A percentile compares a stretch with the other conserved stretches of the same genome.
phyloP scores from a whole-genome alignment of 208 protist species.

The Acanthamoeba triangularis region DNA sequence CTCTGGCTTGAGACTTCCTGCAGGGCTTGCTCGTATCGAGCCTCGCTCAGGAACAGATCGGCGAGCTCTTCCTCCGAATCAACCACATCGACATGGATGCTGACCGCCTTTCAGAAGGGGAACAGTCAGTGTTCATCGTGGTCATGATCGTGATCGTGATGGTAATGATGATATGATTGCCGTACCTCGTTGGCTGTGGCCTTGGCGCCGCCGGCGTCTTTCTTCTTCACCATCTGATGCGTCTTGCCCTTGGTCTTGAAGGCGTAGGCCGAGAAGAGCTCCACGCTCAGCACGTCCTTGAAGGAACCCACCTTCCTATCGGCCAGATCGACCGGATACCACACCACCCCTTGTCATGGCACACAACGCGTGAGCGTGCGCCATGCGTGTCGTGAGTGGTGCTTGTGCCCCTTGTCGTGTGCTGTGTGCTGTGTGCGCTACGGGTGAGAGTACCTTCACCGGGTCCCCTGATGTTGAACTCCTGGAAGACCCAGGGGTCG shows the following conservation, averaged over 20 bases:
- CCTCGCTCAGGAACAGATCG: slow-evolving; percentile 18
- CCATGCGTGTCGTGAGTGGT: background rate
- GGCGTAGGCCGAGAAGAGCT: slow-evolving; percentile 29
- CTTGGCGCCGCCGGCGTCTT: background rate
- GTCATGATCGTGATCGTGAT: background rate
- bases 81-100: background rate
- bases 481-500: slow-evolving; percentile 24
- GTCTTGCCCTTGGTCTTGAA: slow-evolving; percentile 63
- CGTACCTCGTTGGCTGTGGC: background rate
- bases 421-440: no score
- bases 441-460: slow-evolving; percentile 17
- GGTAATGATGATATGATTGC: no score
- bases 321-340: slow-evolving; percentile 46
- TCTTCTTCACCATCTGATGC: slow-evolving; percentile 58
- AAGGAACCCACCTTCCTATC: slow-evolving; percentile 2
- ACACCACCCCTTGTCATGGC: background rate
- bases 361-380: no score
- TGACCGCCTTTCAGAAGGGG: background rate
- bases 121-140: background rate
- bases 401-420: no score
- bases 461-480: slow-evolving; percentile 31
- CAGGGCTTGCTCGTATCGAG: slow-evolving; percentile 43
- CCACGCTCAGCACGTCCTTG: background rate
- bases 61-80: slow-evolving; percentile 46
- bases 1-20: background rate